phyloP scores from a whole-genome alignment of 306 rosid genomes.

The Elaeagnus macrophylla region DNA sequence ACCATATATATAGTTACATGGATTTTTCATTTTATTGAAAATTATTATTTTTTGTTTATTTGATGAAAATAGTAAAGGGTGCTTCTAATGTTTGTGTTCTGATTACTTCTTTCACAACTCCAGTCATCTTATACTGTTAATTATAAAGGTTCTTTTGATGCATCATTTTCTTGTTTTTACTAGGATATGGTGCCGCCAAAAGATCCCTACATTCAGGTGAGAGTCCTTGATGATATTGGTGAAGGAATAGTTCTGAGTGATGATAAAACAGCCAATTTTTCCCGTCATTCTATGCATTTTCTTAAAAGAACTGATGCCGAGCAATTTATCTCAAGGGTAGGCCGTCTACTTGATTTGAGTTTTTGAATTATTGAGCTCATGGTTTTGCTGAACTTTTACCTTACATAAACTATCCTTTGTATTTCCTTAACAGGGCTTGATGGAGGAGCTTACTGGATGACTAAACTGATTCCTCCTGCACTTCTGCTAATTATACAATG shows the following conservation, averaged over 20 bases:
- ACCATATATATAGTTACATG: too few relatives aligned
- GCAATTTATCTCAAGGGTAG: slow-evolving; percentile 61
- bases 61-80: too few relatives aligned
- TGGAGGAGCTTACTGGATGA: slow-evolving; percentile 83
- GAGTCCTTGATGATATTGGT: slow-evolving; percentile 83
- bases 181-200: slow-evolving; percentile 98
- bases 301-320: slow-evolving; percentile 90
- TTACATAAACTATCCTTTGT: slow-evolving; percentile 1
- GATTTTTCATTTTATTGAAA: too few relatives aligned
- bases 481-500: slow-evolving; percentile 1
- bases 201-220: slow-evolving; percentile 85
- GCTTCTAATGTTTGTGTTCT: too few relatives aligned
- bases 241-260: slow-evolving; percentile 68
- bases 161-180: slow-evolving; percentile 23
- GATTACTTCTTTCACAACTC: too few relatives aligned
- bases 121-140: too few relatives aligned
- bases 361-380: slow-evolving; percentile 2
- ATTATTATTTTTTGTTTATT: too few relatives aligned
- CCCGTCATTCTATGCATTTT: slow-evolving; percentile 82
- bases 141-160: too few relatives aligned
- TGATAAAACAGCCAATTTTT: slow-evolving; percentile 66
- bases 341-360: slow-evolving; percentile 17
- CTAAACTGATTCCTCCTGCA: neutral
- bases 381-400: slow-evolving; percentile 4
- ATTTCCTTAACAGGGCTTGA: slow-evolving; percentile 52